A percentile compares a stretch with the other conserved stretches of the same genome.
Conservation (phyloP, 192 early-diverging fungal genomes). For the Chytriomyces hyalinus region DNA sequence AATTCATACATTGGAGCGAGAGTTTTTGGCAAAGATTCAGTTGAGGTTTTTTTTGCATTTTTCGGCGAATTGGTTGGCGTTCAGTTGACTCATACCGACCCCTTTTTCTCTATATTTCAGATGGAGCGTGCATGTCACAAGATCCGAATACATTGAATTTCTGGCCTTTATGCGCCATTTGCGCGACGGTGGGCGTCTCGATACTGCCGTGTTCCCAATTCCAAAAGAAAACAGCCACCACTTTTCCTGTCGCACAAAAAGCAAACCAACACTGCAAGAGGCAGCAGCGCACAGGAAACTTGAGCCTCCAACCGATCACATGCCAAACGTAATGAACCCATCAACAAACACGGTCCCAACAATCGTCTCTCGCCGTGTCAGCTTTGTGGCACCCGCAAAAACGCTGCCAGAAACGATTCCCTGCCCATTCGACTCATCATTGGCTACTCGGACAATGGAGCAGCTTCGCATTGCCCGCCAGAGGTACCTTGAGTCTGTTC, state of each 20-base stretch:
- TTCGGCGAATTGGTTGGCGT: background rate
- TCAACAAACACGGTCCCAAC: no score
- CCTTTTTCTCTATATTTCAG: background rate
- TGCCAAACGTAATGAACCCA: no score
- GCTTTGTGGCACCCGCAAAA: no score
- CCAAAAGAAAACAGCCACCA: background rate
- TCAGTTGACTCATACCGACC: background rate
- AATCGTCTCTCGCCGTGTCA: no score
- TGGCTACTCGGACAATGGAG: no score
- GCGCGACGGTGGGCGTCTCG: background rate
- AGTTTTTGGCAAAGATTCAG: constrained; percentile 30
- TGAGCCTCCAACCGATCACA: no score
- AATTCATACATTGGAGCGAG: constrained; percentile 33
- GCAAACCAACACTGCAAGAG: background rate
- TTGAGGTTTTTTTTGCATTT: background rate
- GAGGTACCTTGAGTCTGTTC: no score
- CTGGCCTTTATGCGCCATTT: background rate
- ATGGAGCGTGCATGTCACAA: background rate
- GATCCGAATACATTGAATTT: background rate
- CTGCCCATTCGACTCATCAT: no score
- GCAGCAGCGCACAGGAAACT: no score
- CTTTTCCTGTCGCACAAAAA: background rate
- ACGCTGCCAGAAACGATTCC: no score
- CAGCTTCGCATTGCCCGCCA: no score
- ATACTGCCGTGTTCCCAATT: background rate